Evolutionary conservation across 768 basidiomycete species (phyloP), one percentile per base, ranked within the genome.

Genomic region (Trametes cubensis): DNA sequence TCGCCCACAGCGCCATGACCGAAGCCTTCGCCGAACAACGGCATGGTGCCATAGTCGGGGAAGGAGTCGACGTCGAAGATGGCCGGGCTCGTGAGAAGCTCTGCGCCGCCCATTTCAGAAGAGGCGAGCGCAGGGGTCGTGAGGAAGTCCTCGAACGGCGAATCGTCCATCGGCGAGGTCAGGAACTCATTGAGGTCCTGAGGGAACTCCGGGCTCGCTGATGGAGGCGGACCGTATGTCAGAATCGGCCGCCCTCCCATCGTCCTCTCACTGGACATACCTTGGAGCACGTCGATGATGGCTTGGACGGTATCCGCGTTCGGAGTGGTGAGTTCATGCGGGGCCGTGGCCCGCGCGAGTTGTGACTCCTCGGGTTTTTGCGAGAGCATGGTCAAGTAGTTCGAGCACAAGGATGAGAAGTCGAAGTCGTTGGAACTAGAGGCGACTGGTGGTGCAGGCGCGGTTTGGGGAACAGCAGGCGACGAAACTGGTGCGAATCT

Each of bases 341-440:
- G 70, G 62, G 72, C 62, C 39, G 69, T 62, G 3, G 48, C 45
- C 30, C 66, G 73, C 52, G 68, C 63, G 1, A 72, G 68, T 47
- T 68, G 70, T 41, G 68, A 57, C 63, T 72, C 72, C 70, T 81
- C 74, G 26, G 72, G 63, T 40, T 73, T 64, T 66, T 70, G 67
- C 68, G 80, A 76, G 66, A 91, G 72, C 90, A 92, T 92, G 63
- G 76, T 83, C 71, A 90, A 73, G 73, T 91, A 91, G 66, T 85
- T 85, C 40, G 81, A 78, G 67, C 80, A 80, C 58, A 91, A 74
- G 34, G 78, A 75, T 10, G 46, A 21, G 23, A 81, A 78, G 39
- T 76, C 65, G 69, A 83, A 82, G 68, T 86, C 81, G 54, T 77
- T 67, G 46, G 70, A 68, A 20, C 61, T 61, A 58, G 58, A 76